phyloP scores from a whole-genome alignment of 225 moss, liverwort and hornwort genomes.

The Bryoerythrophyllum caledonicum region DNA sequence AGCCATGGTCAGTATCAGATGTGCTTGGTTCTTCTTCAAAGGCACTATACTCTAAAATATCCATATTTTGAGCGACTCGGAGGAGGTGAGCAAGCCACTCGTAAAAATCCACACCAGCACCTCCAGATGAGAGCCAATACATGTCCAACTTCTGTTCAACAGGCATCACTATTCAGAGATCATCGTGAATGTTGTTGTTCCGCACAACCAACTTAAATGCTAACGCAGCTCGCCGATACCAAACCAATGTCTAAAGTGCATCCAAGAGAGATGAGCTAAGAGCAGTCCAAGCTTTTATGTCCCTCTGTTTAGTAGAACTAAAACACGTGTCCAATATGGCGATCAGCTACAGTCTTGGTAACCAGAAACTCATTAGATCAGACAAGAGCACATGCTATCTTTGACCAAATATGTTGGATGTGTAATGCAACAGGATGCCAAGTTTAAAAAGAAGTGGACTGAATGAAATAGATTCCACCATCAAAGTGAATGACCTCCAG shows the following conservation, averaged over 20 bases:
- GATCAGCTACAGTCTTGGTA: constrained; percentile 47
- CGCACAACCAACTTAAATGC: constrained; percentile 75
- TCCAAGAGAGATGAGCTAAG: constrained; percentile 72
- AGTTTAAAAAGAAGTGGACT: background rate
- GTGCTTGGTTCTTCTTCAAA: constrained; percentile 24
- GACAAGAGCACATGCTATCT: background rate
- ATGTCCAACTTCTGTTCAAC: constrained; percentile 94
- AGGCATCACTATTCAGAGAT: constrained; percentile 57
- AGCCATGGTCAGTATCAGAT: constrained; percentile 8
- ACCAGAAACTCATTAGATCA: constrained; percentile 2
- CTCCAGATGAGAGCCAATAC: constrained; percentile 79
- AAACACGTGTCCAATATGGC: constrained; percentile 51
- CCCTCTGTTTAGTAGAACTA: constrained; percentile 47
- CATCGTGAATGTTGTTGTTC: constrained; percentile 53
- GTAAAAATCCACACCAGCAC: constrained; percentile 77
- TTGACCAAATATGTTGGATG: background rate
- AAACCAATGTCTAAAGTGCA: constrained; percentile 85
- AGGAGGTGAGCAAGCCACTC: constrained; percentile 87
- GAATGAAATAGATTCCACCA: constrained; percentile 2
- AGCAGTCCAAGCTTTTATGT: constrained; percentile 69
- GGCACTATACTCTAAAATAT: constrained; percentile 18
- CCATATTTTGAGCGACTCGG: constrained; percentile 44
- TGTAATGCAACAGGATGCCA: background rate
- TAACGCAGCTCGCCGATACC: constrained; percentile 83
- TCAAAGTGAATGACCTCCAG: constrained; percentile 56